Base-by-base conservation (phyloP, 2,329 filamentous ascomycete genomes). In the Aspergillaceae sp. region DNA sequence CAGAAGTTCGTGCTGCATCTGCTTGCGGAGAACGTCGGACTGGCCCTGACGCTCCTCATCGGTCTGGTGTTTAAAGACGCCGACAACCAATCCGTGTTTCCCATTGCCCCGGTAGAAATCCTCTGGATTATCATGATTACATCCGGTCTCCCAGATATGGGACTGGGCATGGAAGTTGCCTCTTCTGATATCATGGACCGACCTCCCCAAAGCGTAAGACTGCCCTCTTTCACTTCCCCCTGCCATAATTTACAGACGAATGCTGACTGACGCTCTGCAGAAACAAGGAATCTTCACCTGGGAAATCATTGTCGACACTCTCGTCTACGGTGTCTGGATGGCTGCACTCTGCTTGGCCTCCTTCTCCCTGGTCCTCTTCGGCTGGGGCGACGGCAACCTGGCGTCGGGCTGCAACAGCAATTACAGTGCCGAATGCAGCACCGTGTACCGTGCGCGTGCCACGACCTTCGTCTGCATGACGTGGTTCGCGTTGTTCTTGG, bases 61-160 rank as follows among this genome's bases (percentile, higher is more conserved):
- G 89, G 89, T 44, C 79, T 94, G 3, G 84, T 76, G 0, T 94
- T 94, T 71, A 85, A 88, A 58, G 89, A 94, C 60, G 54, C 67
- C 2, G 71, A 74, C 7, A 76, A 79, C 6, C 76, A 86, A 50
- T 92, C 87, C 0, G 87, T 94, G 7, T 94, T 94, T 65, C 89
- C 88, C 4, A 79, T 94, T 40, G 82, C 86, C 0, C 87, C 89
- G 0, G 80, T 94, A 7, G 83, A 94, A 57, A 91, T 94, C 51
- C 78, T 95, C 48, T 95, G 87, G 88, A 87, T 95, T 64, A 94
- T 94, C 67, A 91, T 94, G 85, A 78, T 92, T 46, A 95, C 89
- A 0, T 91, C 86, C 36, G 86, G 84, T 48, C 81, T 92, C 64
- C 88, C 88, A 1, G 89, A 90, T 48, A 92, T 95, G 71, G 89